These are phyloP conservation scores for Botrytis byssoidea DNA, from an alignment of 2,329 filamentous ascomycete genomes.

Conservation along the genomic window DNA sequence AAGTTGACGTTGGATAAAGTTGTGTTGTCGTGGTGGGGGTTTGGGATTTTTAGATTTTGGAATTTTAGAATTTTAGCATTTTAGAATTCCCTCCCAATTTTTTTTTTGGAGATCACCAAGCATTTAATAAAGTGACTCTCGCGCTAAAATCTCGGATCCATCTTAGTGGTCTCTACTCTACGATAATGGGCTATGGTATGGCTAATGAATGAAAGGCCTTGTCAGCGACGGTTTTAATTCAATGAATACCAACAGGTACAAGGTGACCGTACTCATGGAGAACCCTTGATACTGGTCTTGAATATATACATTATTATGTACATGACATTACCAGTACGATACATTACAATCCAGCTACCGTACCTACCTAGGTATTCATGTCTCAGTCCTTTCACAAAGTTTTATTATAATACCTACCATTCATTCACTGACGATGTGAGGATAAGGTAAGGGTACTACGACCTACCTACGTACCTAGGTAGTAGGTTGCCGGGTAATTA, in stretches of 20 bases:
- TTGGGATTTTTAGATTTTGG: neutral
- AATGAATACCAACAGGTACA: neutral
- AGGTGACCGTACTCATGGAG: neutral
- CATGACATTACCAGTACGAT: no score
- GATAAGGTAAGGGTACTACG: no score
- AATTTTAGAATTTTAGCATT: neutral
- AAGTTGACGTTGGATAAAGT: slow-evolving; percentile 3
- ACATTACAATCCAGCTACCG: neutral
- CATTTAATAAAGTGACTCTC: neutral
- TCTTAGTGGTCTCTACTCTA: neutral
- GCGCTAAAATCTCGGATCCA: slow-evolving; percentile 6
- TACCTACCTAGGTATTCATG: no score
- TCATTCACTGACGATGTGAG: neutral
- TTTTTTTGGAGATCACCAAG: slow-evolving; percentile 7
- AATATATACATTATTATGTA: neutral
- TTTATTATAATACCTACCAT: neutral
- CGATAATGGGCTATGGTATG: neutral
- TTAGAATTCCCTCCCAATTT: neutral
- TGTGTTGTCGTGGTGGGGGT: slow-evolving; percentile 7
- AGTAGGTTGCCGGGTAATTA: neutral
- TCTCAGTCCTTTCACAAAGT: neutral
- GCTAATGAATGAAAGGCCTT: neutral
- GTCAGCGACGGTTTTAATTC: neutral
- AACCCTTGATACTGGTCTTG: neutral
- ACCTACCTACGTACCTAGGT: neutral